phyloP scores from a whole-genome alignment of 129 eudicot species.

The carrot (Daucus carota) region DNA sequence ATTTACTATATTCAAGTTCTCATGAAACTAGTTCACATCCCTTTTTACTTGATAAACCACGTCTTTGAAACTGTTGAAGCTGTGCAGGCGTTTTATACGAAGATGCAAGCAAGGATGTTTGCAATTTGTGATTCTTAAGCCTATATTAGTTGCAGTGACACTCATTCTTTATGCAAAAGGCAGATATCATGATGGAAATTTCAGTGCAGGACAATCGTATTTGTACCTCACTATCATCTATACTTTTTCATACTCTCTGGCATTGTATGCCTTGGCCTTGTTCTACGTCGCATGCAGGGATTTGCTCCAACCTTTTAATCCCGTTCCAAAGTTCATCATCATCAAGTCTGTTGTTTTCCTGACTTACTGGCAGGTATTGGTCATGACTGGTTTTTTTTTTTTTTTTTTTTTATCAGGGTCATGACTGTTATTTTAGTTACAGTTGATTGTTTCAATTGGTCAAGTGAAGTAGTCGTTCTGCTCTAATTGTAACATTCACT shows the following conservation, averaged over 20 bases:
- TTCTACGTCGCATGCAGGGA: slow-evolving; percentile 93
- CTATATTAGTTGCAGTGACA: slow-evolving; percentile 66
- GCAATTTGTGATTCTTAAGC: slow-evolving; percentile 95
- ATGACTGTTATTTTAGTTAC: background rate
- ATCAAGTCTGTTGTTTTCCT: slow-evolving; percentile 87
- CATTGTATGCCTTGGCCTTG: slow-evolving; percentile 86
- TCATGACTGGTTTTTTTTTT: too few relatives aligned
- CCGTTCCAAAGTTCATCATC: slow-evolving; percentile 88
- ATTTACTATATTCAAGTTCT: background rate
- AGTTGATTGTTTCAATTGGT: background rate
- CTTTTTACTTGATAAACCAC: background rate
- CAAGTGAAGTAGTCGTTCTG: background rate
- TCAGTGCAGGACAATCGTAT: slow-evolving; percentile 76
- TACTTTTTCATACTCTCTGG: slow-evolving; percentile 77
- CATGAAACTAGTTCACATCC: background rate
- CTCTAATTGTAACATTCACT: background rate
- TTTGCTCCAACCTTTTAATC: slow-evolving; percentile 85
- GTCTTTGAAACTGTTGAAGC: slow-evolving; percentile 15
- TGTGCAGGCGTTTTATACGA: slow-evolving; percentile 88
- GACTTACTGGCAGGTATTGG: slow-evolving; percentile 91
- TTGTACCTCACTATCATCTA: slow-evolving; percentile 85
- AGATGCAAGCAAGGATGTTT: slow-evolving; percentile 94
- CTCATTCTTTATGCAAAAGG: slow-evolving; percentile 78
- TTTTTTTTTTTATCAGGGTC: too few relatives aligned
- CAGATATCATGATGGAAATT: slow-evolving; percentile 82